These are phyloP conservation scores for Priceomyces fermenticarens DNA, from an alignment of 805 yeast genomes.

Conservation along the genomic window DNA sequence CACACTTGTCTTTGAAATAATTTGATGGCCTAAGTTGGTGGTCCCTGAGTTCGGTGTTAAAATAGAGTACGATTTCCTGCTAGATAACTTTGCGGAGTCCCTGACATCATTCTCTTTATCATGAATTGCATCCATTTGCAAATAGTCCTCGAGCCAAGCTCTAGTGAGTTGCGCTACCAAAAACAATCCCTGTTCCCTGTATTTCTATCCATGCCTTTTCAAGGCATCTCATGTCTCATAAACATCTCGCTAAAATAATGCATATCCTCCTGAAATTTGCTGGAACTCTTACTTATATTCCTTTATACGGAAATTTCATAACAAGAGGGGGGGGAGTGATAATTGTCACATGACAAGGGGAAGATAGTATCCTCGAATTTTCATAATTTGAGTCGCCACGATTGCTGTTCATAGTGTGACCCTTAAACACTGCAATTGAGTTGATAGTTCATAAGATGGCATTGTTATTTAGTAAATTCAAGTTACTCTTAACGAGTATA, in stretches of 20 bases:
- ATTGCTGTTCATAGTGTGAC: conserved; percentile 6
- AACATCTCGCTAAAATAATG: too few relatives aligned
- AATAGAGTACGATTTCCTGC: neutral
- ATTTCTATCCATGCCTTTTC: too few relatives aligned
- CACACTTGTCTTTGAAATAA: too few relatives aligned
- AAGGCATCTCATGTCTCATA: too few relatives aligned
- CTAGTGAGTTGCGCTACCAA: too few relatives aligned
- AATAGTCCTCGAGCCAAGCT: too few relatives aligned
- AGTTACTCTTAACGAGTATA: conserved; percentile 17
- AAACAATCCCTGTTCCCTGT: too few relatives aligned
- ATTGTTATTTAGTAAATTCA: conserved; percentile 7
- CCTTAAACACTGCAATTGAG: neutral
- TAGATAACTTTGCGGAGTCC: neutral
- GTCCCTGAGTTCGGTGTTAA: too few relatives aligned
- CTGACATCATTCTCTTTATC: neutral
- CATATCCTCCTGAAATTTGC: neutral
- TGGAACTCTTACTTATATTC: neutral
- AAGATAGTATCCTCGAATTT: conserved; percentile 1
- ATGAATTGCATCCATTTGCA: neutral
- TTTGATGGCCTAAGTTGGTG: too few relatives aligned
- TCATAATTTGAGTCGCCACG: conserved; percentile 7
- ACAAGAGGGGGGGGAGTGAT: conserved; percentile 2
- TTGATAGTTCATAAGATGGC: conserved; percentile 4
- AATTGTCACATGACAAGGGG: conserved; percentile 5
- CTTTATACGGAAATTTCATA: conserved; percentile 8